phyloP scores from a whole-genome alignment of 257 asterid species.

The Solanum dulcamara region DNA sequence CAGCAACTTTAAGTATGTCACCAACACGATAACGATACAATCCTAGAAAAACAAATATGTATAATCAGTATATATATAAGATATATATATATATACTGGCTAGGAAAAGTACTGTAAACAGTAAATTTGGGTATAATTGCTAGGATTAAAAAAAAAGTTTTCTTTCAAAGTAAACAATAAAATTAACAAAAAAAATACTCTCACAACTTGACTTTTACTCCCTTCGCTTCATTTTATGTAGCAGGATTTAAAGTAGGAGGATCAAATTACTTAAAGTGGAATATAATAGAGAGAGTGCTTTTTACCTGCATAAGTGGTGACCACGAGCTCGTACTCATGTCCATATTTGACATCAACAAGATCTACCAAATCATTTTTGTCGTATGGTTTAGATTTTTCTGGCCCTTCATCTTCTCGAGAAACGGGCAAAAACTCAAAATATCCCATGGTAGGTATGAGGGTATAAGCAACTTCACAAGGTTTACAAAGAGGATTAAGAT shows the following conservation, averaged over 20 bases:
- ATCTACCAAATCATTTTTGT: conserved; percentile 9
- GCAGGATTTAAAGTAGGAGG: not conserved
- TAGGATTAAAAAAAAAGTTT: no score
- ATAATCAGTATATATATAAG: not conserved
- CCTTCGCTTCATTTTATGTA: not conserved
- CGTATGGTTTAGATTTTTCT: not conserved
- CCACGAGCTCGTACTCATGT: conserved; percentile 7
- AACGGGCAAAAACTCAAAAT: conserved; percentile 15
- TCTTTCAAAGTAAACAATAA: no score
- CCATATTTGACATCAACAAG: conserved; percentile 6
- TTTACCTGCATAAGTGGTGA: conserved; percentile 10
- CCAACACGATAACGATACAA: conserved; percentile 34
- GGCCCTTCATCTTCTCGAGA: not conserved
- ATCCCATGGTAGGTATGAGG: conserved; percentile 11
- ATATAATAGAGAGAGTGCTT: no score
- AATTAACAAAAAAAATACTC: not conserved
- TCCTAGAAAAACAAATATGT: not conserved
- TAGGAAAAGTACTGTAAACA: not conserved
- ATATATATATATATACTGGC: not conserved
- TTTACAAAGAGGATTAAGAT: conserved; percentile 10
- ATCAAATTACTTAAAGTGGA: not conserved
- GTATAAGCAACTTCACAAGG: conserved; percentile 15
- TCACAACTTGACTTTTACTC: not conserved
- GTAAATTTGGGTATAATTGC: not conserved
- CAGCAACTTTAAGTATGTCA: conserved; percentile 29